phyloP scores from a whole-genome alignment of 139 green algal species.

The Ettlia oleoabundans region DNA sequence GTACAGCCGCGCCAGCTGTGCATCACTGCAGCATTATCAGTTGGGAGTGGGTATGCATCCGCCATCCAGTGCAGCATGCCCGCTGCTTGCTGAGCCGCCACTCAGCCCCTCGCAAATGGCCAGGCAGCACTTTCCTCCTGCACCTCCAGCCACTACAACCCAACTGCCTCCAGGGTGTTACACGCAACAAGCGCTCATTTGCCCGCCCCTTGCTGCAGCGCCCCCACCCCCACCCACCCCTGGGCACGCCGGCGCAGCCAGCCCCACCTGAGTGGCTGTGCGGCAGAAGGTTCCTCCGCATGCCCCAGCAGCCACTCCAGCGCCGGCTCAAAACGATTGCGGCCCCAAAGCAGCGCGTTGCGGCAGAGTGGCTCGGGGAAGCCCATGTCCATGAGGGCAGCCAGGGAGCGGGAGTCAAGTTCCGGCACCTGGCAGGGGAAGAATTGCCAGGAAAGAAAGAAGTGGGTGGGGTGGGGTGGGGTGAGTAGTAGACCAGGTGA shows the following conservation, averaged over 20 bases:
- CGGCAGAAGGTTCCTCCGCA: constrained; percentile 13
- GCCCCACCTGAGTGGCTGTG: constrained; percentile 27
- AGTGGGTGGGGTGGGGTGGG: neutral
- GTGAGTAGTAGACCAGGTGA: neutral
- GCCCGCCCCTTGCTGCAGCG: too few species aligned
- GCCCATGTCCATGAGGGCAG: constrained; percentile 29
- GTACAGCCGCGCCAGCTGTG: constrained; percentile 19
- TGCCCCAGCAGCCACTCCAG: constrained; percentile 37
- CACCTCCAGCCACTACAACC: too few species aligned
- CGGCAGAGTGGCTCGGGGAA: constrained; percentile 28
- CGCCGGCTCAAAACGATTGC: constrained; percentile 27
- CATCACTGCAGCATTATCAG: neutral
- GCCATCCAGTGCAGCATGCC: too few species aligned
- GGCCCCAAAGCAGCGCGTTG: constrained; percentile 32
- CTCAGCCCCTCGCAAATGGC: too few species aligned
- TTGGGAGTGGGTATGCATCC: neutral
- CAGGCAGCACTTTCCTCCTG: too few species aligned
- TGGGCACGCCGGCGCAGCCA: neutral
- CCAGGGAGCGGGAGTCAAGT: neutral
- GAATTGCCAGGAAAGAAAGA: neutral
- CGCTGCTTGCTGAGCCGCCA: too few species aligned
- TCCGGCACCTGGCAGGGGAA: neutral
- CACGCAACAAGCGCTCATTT: too few species aligned
- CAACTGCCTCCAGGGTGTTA: too few species aligned
- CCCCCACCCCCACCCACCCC: neutral